A percentile compares a stretch with the other conserved stretches of the same genome.
These are phyloP conservation scores for Chlamydomonas schloesseri DNA, from an alignment of 139 green algal genomes.

Conservation along the genomic window DNA sequence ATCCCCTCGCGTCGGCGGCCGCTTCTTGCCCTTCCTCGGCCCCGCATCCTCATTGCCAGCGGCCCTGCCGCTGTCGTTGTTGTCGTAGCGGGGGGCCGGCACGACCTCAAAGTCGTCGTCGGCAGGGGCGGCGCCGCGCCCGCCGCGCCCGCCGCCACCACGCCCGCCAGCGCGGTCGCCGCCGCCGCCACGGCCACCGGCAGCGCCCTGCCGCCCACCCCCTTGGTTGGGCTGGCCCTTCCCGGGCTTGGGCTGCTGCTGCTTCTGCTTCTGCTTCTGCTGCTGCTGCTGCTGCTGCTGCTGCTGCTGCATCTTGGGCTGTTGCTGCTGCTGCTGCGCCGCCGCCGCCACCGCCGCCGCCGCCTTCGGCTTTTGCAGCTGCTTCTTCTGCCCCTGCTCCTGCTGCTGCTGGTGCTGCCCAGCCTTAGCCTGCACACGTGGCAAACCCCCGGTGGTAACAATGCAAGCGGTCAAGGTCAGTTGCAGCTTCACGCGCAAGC, in stretches of 20 bases:
- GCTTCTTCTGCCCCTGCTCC: no score
- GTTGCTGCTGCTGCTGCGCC: background rate
- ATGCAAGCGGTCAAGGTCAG: no score
- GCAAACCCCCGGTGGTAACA: no score
- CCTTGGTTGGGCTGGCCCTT: background rate
- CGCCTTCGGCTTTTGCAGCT: no score
- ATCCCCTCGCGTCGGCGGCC: background rate
- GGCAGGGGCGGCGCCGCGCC: background rate
- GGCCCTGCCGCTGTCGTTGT: background rate
- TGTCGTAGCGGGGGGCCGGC: background rate
- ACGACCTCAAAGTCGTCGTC: constrained; percentile 39
- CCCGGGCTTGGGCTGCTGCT: background rate
- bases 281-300: background rate
- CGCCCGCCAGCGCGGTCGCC: no score
- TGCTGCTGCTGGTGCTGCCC: no score
- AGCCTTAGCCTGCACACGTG: no score
- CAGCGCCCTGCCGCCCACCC: background rate
- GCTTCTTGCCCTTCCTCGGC: background rate
- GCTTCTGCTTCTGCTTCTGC: background rate
- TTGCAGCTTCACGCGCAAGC: no score
- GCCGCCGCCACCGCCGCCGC: background rate
- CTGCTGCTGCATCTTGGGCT: background rate
- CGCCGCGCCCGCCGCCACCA: no score
- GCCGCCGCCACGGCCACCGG: no score
- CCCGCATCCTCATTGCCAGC: background rate